A percentile compares a stretch with the other conserved stretches of the same genome.
phyloP scores from a whole-genome alignment of 176 grass and related monocot species.

The Oryza officinalis region DNA sequence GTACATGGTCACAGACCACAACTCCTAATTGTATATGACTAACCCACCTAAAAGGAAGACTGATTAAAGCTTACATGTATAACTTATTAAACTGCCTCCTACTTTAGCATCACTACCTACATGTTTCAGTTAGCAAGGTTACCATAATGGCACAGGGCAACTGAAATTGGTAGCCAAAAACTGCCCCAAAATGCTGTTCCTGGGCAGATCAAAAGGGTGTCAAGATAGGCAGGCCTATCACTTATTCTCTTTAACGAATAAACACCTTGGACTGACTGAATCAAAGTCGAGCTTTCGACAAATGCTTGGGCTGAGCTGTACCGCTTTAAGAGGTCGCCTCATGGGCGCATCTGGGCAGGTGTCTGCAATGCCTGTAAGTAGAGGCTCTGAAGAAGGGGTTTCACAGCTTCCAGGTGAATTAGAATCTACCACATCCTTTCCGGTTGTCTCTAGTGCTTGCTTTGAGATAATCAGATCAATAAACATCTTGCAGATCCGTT shows the following conservation, averaged over 20 bases:
- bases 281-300: slow-evolving; percentile 70
- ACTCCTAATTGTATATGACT: neutral
- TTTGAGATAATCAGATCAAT: slow-evolving; percentile 55
- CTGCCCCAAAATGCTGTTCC: too few species aligned
- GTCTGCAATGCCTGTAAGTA: slow-evolving; percentile 48
- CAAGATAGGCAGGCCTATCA: neutral
- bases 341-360: slow-evolving; percentile 57
- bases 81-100: slow-evolving; percentile 44
- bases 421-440: slow-evolving; percentile 12
- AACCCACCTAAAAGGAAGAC: slow-evolving; percentile 17
- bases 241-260: slow-evolving; percentile 2
- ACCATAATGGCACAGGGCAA: slow-evolving; percentile 16
- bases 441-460: slow-evolving; percentile 30
- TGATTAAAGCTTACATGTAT: slow-evolving; percentile 45
- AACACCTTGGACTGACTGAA: slow-evolving; percentile 19
- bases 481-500: slow-evolving; percentile 42
- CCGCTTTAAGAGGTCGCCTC: slow-evolving; percentile 29
- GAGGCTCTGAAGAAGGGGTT: slow-evolving; percentile 53
- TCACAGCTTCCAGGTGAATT: slow-evolving; percentile 21
- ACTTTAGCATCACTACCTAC: slow-evolving; percentile 34
- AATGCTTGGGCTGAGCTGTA: slow-evolving; percentile 43
- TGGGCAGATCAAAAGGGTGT: too few species aligned
- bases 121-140: slow-evolving; percentile 33
- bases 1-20: neutral
- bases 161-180: slow-evolving; percentile 2